These are phyloP conservation scores for Debaryomyces tyrocola DNA, from an alignment of 805 yeast genomes.

Conservation along the genomic window DNA sequence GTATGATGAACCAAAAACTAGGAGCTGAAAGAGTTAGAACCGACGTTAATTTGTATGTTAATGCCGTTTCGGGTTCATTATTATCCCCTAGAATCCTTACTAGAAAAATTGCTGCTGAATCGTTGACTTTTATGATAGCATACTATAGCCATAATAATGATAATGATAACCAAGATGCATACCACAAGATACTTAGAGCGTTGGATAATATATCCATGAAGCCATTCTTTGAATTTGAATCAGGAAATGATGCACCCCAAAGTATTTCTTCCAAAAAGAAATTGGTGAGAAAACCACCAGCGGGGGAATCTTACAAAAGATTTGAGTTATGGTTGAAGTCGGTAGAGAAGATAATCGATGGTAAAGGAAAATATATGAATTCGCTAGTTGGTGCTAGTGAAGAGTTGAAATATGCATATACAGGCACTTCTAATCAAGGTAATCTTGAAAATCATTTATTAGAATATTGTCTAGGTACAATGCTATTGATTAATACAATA, in stretches of 20 bases:
- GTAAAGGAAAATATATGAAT: constrained; percentile 82
- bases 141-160: constrained; percentile 30
- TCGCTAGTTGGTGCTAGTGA: constrained; percentile 91
- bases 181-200: constrained; percentile 56
- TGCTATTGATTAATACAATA: constrained; percentile 69
- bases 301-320: constrained; percentile 41
- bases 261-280: constrained; percentile 16
- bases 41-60: constrained; percentile 45
- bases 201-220: constrained; percentile 43
- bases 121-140: constrained; percentile 52
- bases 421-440: constrained; percentile 41
- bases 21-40: constrained; percentile 60
- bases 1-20: constrained; percentile 62
- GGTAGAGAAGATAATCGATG: constrained; percentile 69
- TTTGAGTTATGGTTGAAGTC: constrained; percentile 72
- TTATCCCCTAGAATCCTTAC: constrained; percentile 75
- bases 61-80: constrained; percentile 69
- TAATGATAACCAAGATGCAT: constrained; percentile 41
- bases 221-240: constrained; percentile 40
- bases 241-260: constrained; percentile 19
- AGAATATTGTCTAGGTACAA: constrained; percentile 71
- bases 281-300: constrained; percentile 37
- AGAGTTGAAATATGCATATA: constrained; percentile 55
- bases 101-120: constrained; percentile 76
- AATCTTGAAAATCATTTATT: constrained; percentile 61